A percentile compares a stretch with the other conserved stretches of the same genome.
These are phyloP conservation scores for Arctium minus DNA, from an alignment of 129 eudicot genomes.

Conservation along the genomic window DNA sequence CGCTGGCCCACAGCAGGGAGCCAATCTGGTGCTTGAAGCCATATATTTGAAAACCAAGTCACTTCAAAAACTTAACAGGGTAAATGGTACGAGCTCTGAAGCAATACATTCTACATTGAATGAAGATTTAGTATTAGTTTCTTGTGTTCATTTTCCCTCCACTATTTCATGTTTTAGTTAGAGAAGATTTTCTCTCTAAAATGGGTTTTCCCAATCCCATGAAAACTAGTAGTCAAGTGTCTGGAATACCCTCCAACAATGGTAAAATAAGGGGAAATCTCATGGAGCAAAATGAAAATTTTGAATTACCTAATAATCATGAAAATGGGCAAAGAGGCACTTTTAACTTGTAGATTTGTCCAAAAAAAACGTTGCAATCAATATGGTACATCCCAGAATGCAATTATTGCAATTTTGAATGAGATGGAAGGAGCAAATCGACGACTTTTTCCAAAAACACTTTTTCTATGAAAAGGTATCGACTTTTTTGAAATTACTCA, in stretches of 20 bases:
- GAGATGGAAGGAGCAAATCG: not conserved
- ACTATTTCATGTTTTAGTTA: not conserved
- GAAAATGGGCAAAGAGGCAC: not conserved
- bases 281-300: not conserved
- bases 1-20: conserved; percentile 72
- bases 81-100: conserved; percentile 46
- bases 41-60: conserved; percentile 90
- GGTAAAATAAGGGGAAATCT: too few species aligned
- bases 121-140: not conserved
- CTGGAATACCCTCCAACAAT: not conserved
- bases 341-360: not conserved
- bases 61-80: conserved; percentile 83
- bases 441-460: not conserved
- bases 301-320: not conserved
- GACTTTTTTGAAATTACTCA: not conserved
- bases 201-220: not conserved
- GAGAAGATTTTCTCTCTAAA: not conserved
- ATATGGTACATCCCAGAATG: not conserved
- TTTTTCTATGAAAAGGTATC: not conserved
- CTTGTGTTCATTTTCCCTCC: not conserved
- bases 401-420: not conserved
- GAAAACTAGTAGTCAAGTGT: not conserved
- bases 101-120: not conserved
- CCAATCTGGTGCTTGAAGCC: conserved; percentile 85
- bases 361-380: not conserved